phyloP scores from a whole-genome alignment of 129 eudicot genomes.

The Lonicera japonica region DNA sequence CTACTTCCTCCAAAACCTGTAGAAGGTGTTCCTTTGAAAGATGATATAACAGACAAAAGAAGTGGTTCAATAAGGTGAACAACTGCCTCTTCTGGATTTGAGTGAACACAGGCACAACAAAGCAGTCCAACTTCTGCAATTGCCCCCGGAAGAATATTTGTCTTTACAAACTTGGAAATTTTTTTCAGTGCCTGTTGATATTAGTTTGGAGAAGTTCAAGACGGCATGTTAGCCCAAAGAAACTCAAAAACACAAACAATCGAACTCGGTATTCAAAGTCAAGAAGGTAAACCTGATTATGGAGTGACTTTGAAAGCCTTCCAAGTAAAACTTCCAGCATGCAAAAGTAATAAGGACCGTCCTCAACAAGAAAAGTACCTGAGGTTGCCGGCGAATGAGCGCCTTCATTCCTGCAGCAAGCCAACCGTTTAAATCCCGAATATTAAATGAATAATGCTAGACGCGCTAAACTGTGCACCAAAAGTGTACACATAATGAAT shows the following conservation, averaged over 20 bases:
- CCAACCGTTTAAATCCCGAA: neutral
- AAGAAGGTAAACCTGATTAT: slow-evolving; percentile 57
- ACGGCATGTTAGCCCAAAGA: slow-evolving; percentile 4
- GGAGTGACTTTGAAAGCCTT: slow-evolving; percentile 79
- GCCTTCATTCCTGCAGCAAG: slow-evolving; percentile 81
- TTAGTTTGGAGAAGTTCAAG: slow-evolving; percentile 6
- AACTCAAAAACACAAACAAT: neutral
- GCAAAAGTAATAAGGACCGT: slow-evolving; percentile 92
- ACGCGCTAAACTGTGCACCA: too few relatives aligned
- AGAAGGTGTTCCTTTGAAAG: slow-evolving; percentile 72
- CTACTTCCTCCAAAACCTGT: slow-evolving; percentile 83
- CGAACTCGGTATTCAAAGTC: slow-evolving; percentile 1
- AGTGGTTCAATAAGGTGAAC: slow-evolving; percentile 80
- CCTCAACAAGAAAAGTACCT: slow-evolving; percentile 95
- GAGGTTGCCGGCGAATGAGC: slow-evolving; percentile 59
- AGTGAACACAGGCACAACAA: slow-evolving; percentile 90
- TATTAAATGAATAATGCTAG: too few relatives aligned
- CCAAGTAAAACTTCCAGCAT: slow-evolving; percentile 90
- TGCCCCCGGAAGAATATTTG: slow-evolving; percentile 98
- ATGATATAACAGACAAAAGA: slow-evolving; percentile 55
- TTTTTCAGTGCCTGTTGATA: slow-evolving; percentile 74
- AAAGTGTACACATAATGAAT: too few relatives aligned
- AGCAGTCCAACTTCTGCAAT: slow-evolving; percentile 97
- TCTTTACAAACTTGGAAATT: slow-evolving; percentile 78
- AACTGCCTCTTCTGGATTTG: slow-evolving; percentile 77